A percentile compares a stretch with the other conserved stretches of the same genome.
Evolutionary conservation across 176 grass and related monocot species (phyloP).

Genomic region (Juncus effusus): DNA sequence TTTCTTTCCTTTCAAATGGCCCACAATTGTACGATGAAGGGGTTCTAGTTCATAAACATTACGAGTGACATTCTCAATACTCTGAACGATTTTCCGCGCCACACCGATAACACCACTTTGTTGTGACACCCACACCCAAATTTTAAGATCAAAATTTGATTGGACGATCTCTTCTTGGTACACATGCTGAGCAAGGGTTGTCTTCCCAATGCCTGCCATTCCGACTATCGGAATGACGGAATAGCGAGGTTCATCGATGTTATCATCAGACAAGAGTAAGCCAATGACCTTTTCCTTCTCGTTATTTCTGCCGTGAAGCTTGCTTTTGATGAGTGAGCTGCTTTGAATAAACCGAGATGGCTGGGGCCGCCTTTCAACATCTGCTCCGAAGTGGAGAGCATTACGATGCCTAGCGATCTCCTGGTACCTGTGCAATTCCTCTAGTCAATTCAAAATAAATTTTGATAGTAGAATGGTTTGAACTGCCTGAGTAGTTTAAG

Average conservation of each 20-base stretch:
- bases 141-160: neutral
- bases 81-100: neutral
- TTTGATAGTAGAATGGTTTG: neutral
- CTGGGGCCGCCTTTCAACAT: neutral
- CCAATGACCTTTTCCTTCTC: conserved; percentile 22
- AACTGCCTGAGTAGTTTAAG: too few relatives aligned
- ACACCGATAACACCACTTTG: conserved; percentile 7
- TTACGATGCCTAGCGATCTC: conserved; percentile 26
- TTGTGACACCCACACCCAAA: conserved; percentile 34
- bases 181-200: conserved; percentile 27
- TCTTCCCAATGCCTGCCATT: conserved; percentile 40
- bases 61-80: neutral
- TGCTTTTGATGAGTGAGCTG: conserved; percentile 8
- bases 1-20: conserved; percentile 27
- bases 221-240: conserved; percentile 23
- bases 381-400: conserved; percentile 12
- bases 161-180: conserved; percentile 4
- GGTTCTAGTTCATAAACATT: conserved; percentile 13
- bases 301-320: conserved; percentile 21
- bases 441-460: neutral
- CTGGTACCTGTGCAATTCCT: conserved; percentile 6
- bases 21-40: conserved; percentile 25
- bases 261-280: neutral
- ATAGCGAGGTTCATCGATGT: neutral
- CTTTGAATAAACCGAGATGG: conserved; percentile 7